Evolutionary conservation across 2,329 filamentous ascomycete species (phyloP), one percentile per base, ranked within the genome.

Genomic region (Fusarium buharicum): DNA sequence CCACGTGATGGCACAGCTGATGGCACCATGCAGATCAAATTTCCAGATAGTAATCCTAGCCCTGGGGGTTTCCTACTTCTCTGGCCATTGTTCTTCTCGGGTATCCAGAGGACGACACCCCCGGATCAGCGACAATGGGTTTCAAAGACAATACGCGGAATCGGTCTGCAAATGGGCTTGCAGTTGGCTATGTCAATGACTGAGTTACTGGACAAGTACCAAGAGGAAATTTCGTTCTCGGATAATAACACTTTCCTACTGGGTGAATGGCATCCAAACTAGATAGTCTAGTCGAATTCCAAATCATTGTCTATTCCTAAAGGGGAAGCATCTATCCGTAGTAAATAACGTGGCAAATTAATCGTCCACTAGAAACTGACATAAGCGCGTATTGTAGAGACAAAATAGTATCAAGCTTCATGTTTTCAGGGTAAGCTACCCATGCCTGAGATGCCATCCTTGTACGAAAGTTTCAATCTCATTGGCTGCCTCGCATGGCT

Each of bases 151-250:
- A 64, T 68, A 24, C 50, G 59, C 7, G 49, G 39, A 10, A 59
- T 68, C 20, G 66, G 65, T 0, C 12, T 45, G 2, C 50, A 54
- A 12, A 67, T 69, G 63, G 66, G 66, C 4, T 31, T 69, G 12
- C 63, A 53, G 18, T 24, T 69, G 14, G 64, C 66, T 0, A 31
- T 64, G 11, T 57, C 66, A 1, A 69, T 69, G 66, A 61, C 66
- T 9, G 44, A 37, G 7, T 13, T 59, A 13, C 13, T 69, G 11
- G 58, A 66, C 22, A 50, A 62, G 16, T 53, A 64, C 27, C 49
- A 59, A 16, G 47, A 55, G 6, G 55, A 43, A 10, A 31, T 60
- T 9, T 63, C 64, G 4, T 67, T 67, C 45, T 69, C 66, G 24
- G 37, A 66, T 6, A 31, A 49, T 6, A 55, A 66, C 12, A 61